Percentiles rank a stretch among this genome's conserved stretches.
Evolutionary conservation across 768 basidiomycete species (phyloP).

Genomic region (Trametes meyenii): DNA sequence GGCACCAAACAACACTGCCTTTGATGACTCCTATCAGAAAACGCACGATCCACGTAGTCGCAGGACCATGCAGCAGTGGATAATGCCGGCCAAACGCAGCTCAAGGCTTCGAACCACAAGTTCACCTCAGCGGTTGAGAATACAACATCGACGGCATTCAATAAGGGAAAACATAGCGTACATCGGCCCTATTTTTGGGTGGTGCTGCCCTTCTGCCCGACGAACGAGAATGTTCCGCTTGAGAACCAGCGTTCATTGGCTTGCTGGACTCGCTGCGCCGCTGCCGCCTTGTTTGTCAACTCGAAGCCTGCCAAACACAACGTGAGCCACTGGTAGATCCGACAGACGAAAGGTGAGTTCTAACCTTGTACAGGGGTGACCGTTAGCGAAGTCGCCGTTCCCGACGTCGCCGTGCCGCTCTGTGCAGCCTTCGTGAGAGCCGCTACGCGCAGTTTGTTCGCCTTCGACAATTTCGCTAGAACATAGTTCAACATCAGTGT

Average conservation of each 20-base stretch:
- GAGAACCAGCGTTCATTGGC: constrained; percentile 98
- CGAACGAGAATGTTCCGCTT: constrained; percentile 79
- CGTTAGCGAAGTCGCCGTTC: constrained; percentile 87
- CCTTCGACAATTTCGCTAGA: constrained; percentile 92
- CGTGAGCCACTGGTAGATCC: constrained; percentile 19
- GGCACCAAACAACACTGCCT: too few relatives aligned
- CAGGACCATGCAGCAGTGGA: too few relatives aligned
- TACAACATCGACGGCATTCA: neutral
- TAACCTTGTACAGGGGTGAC: constrained; percentile 95
- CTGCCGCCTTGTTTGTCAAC: constrained; percentile 87
- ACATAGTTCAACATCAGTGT: constrained; percentile 7
- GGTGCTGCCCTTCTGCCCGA: constrained; percentile 54
- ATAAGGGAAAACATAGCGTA: neutral
- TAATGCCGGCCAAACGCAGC: too few relatives aligned
- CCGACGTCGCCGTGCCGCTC: constrained; percentile 57
- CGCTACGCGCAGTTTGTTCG: constrained; percentile 88
- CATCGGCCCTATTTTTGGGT: constrained; percentile 6
- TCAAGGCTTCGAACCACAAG: too few relatives aligned
- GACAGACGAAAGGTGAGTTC: constrained; percentile 7
- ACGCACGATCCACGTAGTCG: too few relatives aligned
- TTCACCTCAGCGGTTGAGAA: too few relatives aligned
- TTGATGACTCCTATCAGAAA: too few relatives aligned
- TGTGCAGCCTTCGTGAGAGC: constrained; percentile 79
- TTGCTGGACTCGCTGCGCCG: constrained; percentile 86
- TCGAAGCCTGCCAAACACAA: constrained; percentile 69